Evolutionary conservation across 2,329 filamentous ascomycete species (phyloP).

Genomic region (Apiospora aurea): DNA sequence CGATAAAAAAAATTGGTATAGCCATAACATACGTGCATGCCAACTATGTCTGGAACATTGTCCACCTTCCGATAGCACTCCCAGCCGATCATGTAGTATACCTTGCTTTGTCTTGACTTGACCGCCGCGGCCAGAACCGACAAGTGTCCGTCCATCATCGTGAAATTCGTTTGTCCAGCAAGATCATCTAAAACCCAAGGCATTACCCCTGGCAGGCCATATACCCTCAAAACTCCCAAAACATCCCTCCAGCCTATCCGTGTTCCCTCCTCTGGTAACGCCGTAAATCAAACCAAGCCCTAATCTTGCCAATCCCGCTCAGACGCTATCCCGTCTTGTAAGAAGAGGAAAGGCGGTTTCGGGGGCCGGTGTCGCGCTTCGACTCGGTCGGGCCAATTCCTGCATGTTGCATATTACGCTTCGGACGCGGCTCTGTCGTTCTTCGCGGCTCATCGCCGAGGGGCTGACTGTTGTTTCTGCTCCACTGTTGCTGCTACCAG

Average conservation of each 20-base stretch:
- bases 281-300: background rate
- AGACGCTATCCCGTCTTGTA: conserved; percentile 4
- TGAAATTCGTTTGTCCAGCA: conserved; percentile 12
- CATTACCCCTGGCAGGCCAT: background rate
- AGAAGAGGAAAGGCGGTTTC: background rate
- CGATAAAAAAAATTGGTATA: background rate
- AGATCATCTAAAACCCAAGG: background rate
- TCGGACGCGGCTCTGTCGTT: conserved; percentile 21
- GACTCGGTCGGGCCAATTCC: background rate
- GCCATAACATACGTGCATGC: background rate
- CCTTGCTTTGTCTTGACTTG: background rate
- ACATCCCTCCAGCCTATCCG: background rate
- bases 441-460: background rate
- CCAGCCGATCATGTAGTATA: background rate
- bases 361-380: conserved; percentile 8
- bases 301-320: background rate
- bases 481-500: background rate
- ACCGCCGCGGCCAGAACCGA: background rate
- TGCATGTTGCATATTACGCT: conserved; percentile 19
- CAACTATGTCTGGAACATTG: background rate
- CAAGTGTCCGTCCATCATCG: conserved; percentile 4
- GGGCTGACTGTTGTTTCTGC: background rate
- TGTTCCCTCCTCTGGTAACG: background rate
- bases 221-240: conserved; percentile 7
- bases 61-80: background rate